These are phyloP conservation scores for Nothomitra cinnamomea DNA, from an alignment of 2,329 filamentous ascomycete genomes.

Conservation along the genomic window DNA sequence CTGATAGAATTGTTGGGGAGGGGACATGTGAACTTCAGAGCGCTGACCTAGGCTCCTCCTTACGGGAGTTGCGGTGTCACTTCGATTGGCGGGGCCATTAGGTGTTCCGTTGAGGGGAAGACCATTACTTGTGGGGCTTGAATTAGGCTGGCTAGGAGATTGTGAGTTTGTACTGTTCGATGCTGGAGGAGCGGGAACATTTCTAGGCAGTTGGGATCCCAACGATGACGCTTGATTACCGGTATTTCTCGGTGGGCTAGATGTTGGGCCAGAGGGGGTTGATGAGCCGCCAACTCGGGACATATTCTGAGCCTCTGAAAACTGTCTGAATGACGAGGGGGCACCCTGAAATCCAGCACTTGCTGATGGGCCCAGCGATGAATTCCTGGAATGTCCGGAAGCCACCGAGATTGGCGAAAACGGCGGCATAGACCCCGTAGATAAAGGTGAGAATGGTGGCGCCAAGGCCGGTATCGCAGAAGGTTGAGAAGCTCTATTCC, in stretches of 20 bases:
- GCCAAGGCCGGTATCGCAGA: not conserved
- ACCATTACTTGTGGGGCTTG: not conserved
- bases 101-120: not conserved
- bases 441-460: not conserved
- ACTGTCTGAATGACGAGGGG: not conserved
- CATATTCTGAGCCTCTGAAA: not conserved
- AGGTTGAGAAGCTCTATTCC: not conserved
- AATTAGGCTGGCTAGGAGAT: not conserved
- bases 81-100: not conserved
- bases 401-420: conserved; percentile 1
- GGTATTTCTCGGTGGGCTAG: not conserved
- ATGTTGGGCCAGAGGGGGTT: not conserved
- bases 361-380: not conserved
- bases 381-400: not conserved
- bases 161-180: not conserved
- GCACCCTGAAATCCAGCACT: not conserved
- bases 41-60: not conserved
- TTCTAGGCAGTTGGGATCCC: not conserved
- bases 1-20: not conserved
- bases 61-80: not conserved
- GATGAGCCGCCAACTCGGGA: not conserved
- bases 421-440: not conserved
- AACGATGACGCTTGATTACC: not conserved
- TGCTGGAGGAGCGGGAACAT: not conserved
- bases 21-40: not conserved